Percentiles rank a stretch among this genome's conserved stretches.
Conservation (phyloP, 108 stramenopile species). For the Nannochloropsis granulata region DNA sequence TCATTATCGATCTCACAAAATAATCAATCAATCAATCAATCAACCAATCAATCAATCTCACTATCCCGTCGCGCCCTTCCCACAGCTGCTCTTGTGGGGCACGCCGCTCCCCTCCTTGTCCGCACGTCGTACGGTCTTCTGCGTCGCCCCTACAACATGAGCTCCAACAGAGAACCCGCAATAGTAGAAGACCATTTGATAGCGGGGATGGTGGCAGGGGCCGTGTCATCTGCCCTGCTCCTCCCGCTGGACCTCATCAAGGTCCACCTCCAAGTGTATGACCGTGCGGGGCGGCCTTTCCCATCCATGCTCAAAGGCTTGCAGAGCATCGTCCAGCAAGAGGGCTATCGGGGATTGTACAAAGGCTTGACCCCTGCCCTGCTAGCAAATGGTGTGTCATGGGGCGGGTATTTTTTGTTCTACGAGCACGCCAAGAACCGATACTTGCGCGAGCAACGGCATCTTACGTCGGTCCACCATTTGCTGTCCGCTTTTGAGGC, state of each 20-base stretch:
- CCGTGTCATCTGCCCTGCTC: conserved; percentile 39
- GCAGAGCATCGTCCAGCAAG: conserved; percentile 46
- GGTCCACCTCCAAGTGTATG: conserved; percentile 37
- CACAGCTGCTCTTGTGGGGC: too few relatives aligned
- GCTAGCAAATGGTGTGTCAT: conserved; percentile 69
- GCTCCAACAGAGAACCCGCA: not conserved
- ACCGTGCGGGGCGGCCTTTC: conserved; percentile 9
- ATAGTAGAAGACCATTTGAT: conserved; percentile 9
- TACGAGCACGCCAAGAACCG: conserved; percentile 75
- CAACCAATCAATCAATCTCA: too few relatives aligned
- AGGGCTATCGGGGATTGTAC: conserved; percentile 70
- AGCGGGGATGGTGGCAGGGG: conserved; percentile 16
- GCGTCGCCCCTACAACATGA: not conserved
- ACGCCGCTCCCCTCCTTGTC: too few relatives aligned
- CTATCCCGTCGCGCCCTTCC: too few relatives aligned
- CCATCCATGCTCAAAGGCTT: conserved; percentile 25
- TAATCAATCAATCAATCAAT: too few relatives aligned
- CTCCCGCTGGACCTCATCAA: conserved; percentile 91
- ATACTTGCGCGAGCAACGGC: not conserved
- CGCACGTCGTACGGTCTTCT: too few relatives aligned
- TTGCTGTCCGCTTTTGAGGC: conserved; percentile 30
- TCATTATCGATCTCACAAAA: too few relatives aligned
- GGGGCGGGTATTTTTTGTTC: conserved; percentile 95
- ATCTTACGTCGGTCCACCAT: conserved; percentile 28
- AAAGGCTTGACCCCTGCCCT: conserved; percentile 75